Base-by-base conservation (phyloP, 345 rosid genomes). In the Hevea brasiliensis region DNA sequence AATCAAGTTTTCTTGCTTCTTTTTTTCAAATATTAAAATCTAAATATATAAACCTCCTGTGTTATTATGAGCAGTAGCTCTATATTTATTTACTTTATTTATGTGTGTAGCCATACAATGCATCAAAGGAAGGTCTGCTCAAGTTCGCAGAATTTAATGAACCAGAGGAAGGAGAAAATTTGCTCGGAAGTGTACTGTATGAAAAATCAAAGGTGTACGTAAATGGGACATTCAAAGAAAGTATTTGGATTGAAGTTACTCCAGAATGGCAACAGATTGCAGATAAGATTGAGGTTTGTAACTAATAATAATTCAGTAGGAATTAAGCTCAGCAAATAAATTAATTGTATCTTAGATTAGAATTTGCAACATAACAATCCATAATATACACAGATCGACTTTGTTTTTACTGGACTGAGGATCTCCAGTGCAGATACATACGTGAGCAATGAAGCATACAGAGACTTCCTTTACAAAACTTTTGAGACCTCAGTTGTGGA, bases 141-240 rank as follows among this genome's bases (percentile, higher is more conserved):
- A 35, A 4, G 12, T 15, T 72, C 2, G 68, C 67, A 61, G 37
- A 61, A 0, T 72, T 57, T 61, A 72, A 72, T 53, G 1, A 18
- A n/a, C 75, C 75, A 48, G 23, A 50, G 1, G 32, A 20, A 15
- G 75, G 75, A 29, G 47, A 72, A 3, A 72, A 72, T 24, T 50
- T 35, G 20, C 21, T 72, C 41, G 68, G 35, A 8, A 27, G 23
- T 23, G 3, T 61, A 2, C 20, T 35, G 11, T 50, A 1, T 50
- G 37, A 61, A 0, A 4, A 20, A 7, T 27, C 41, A 1, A 0
- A 45, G 3, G 0, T 48, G 6, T 54, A n/a, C 53, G 0, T 10
- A n/a, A 0, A 15, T 3, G 48, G 7, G 9, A 2, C 14, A 1
- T 0, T 27, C 42, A 20, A 61, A 51, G 51, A 20, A 10, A 18